Percentiles rank a stretch among this genome's conserved stretches.
Evolutionary conservation across 306 rosid species (phyloP).

Genomic region (Arachis stenosperma): DNA sequence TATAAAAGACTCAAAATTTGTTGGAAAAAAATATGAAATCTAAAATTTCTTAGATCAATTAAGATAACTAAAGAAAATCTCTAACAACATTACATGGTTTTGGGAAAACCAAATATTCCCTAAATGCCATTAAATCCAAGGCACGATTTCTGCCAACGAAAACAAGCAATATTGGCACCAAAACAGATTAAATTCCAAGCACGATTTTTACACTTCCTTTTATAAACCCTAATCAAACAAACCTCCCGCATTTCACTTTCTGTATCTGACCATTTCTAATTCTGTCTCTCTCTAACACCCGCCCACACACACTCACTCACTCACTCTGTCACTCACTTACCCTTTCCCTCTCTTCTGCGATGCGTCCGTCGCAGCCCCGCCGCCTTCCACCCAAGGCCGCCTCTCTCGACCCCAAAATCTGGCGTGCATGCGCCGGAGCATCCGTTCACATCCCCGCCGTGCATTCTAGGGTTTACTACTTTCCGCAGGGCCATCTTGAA

Average conservation of each 20-base stretch:
- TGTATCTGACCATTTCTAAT: background rate
- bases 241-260: background rate
- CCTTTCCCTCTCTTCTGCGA: slow-evolving; percentile 10
- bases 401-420: slow-evolving; percentile 51
- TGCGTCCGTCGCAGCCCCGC: slow-evolving; percentile 34
- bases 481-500: slow-evolving; percentile 66
- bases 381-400: slow-evolving; percentile 11
- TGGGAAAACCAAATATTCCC: too few relatives aligned
- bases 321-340: background rate
- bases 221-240: slow-evolving; percentile 7
- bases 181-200: background rate
- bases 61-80: too few relatives aligned
- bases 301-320: background rate
- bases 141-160: background rate
- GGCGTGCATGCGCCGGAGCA: slow-evolving; percentile 59
- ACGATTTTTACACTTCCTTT: background rate
- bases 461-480: slow-evolving; percentile 67
- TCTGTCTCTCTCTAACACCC: background rate
- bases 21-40: too few relatives aligned
- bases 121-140: background rate
- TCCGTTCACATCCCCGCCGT: slow-evolving; percentile 49
- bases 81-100: too few relatives aligned
- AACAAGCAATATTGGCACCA: background rate
- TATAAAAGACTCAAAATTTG: too few relatives aligned
- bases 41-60: too few relatives aligned